Percentiles rank a stretch among this genome's conserved stretches.
These are phyloP conservation scores for Juncus effusus DNA, from an alignment of 176 grass and related monocot genomes.

Conservation along the genomic window DNA sequence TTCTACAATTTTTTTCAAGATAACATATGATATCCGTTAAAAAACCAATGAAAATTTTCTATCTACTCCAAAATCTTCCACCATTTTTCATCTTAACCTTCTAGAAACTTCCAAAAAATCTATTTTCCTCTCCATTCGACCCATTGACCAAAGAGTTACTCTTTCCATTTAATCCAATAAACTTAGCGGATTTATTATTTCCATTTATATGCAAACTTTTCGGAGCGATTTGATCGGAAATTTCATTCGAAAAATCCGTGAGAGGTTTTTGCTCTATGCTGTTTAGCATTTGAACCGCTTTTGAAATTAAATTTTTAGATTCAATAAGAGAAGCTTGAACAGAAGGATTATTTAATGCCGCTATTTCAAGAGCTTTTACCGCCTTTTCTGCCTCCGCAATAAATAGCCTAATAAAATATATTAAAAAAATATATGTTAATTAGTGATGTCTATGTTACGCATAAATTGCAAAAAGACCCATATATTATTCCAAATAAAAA, in stretches of 20 bases:
- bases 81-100: too few relatives aligned
- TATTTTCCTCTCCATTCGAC: slow-evolving; percentile 3
- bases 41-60: too few relatives aligned
- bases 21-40: too few relatives aligned
- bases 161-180: slow-evolving; percentile 29
- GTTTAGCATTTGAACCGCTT: slow-evolving; percentile 42
- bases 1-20: too few relatives aligned
- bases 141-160: slow-evolving; percentile 20
- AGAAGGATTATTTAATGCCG: slow-evolving; percentile 44
- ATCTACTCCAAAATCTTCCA: too few relatives aligned
- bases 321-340: slow-evolving; percentile 70
- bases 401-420: slow-evolving; percentile 52
- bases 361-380: slow-evolving; percentile 58
- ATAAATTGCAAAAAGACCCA: too few relatives aligned
- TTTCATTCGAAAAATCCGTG: slow-evolving; percentile 35
- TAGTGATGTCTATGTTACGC: neutral
- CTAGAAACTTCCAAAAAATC: too few relatives aligned
- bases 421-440: slow-evolving; percentile 21
- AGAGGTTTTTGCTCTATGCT: slow-evolving; percentile 12
- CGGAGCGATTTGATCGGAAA: slow-evolving; percentile 16
- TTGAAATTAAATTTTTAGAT: slow-evolving; percentile 64
- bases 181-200: slow-evolving; percentile 26
- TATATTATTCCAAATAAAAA: neutral
- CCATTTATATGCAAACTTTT: slow-evolving; percentile 46
- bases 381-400: slow-evolving; percentile 87